These are phyloP conservation scores for Fusarium sp. DNA, from an alignment of 2,329 filamentous ascomycete species.

Conservation along the genomic window DNA sequence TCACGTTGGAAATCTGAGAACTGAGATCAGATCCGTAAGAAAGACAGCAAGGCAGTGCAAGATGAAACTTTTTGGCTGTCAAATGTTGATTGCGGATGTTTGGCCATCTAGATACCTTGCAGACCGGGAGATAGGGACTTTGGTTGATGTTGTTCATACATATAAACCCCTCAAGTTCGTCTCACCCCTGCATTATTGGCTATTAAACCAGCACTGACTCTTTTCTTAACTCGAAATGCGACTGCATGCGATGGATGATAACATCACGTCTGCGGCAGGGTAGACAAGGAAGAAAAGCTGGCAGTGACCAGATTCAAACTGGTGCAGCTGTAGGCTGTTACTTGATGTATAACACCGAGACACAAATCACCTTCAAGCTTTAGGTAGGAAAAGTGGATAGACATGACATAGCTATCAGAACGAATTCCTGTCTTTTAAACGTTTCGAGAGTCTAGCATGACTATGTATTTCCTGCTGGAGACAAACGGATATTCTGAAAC, in stretches of 20 bases:
- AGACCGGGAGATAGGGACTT: not conserved
- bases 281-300: conserved; percentile 5
- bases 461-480: conserved; percentile 19
- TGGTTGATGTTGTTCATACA: not conserved
- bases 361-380: conserved; percentile 2
- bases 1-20: conserved; percentile 30
- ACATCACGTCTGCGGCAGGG: conserved; percentile 5
- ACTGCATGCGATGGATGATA: conserved; percentile 26
- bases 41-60: conserved; percentile 21
- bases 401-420: conserved; percentile 12
- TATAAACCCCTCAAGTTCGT: conserved; percentile 44
- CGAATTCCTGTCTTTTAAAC: not conserved
- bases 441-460: conserved; percentile 9
- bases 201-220: not conserved
- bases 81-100: conserved; percentile 7
- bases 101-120: not conserved
- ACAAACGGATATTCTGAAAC: conserved; percentile 38
- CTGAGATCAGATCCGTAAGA: conserved; percentile 6
- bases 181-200: conserved; percentile 29
- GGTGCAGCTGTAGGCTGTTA: not conserved
- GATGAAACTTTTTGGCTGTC: conserved; percentile 18
- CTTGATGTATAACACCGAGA: not conserved
- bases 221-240: conserved; percentile 14
- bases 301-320: not conserved
- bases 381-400: conserved; percentile 15